phyloP scores from a whole-genome alignment of 306 rosid genomes.

The Quercus rubra region DNA sequence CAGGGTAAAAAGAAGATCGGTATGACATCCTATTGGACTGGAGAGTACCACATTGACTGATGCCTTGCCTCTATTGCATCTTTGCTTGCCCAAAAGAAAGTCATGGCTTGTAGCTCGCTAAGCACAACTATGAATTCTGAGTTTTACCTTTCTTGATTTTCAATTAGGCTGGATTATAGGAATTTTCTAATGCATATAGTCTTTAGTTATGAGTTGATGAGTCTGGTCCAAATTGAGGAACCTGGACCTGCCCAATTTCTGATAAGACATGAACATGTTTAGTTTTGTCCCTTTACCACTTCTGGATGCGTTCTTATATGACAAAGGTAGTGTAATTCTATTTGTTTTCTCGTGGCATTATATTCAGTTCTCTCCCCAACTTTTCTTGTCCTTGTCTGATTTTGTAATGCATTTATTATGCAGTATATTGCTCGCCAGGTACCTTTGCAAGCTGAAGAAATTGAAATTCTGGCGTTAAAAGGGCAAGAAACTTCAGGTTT shows the following conservation, averaged over 20 bases:
- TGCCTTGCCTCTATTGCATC: not conserved
- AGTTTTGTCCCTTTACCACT: not conserved
- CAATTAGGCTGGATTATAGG: not conserved
- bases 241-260: not conserved
- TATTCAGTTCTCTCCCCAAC: not conserved
- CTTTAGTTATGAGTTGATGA: not conserved
- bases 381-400: slow-evolving; percentile 6
- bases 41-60: not conserved
- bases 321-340: not conserved
- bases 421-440: slow-evolving; percentile 71
- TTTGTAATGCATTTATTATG: slow-evolving; percentile 12
- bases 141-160: not conserved
- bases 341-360: not conserved
- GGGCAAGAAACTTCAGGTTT: slow-evolving; percentile 2
- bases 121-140: not conserved
- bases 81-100: not conserved
- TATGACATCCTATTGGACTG: not conserved
- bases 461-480: slow-evolving; percentile 68
- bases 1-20: not conserved
- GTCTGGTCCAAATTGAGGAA: not conserved
- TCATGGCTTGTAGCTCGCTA: not conserved
- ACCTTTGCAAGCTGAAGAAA: slow-evolving; percentile 56
- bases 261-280: not conserved
- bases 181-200: not conserved
- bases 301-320: not conserved